phyloP scores from a whole-genome alignment of 768 basidiomycete genomes.

The Russula compacta region DNA sequence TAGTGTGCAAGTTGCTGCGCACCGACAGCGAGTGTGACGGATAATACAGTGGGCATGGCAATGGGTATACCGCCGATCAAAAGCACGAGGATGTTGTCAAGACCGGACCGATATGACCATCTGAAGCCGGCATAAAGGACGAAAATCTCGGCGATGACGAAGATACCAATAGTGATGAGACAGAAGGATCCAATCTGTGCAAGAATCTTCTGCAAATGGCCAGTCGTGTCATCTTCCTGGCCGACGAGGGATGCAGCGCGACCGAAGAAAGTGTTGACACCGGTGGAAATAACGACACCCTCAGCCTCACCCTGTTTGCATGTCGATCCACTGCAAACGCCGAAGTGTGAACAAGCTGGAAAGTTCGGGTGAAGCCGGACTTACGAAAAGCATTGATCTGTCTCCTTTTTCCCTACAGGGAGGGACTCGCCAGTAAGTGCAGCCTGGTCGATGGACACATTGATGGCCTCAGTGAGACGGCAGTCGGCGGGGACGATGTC shows the following conservation, averaged over 20 bases:
- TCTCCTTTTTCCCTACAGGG: conserved; percentile 83
- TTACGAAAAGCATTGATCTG: conserved; percentile 97
- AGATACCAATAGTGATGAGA: conserved; percentile 90
- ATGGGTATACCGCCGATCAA: conserved; percentile 99
- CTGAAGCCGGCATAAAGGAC: conserved; percentile 88
- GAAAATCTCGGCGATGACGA: conserved; percentile 90
- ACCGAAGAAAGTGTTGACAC: conserved; percentile 98
- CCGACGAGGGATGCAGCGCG: conserved; percentile 97
- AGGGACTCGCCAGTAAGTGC: conserved; percentile 97
- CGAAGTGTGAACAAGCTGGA: conserved; percentile 10
- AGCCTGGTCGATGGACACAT: conserved; percentile 97
- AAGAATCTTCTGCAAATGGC: conserved; percentile 97
- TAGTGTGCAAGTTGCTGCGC: conserved; percentile 98
- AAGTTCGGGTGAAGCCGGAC: conserved; percentile 28
- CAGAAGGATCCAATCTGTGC: conserved; percentile 98
- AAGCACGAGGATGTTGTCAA: conserved; percentile 96
- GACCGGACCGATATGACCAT: conserved; percentile 86
- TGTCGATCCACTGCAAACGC: conserved; percentile 68
- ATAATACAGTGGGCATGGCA: conserved; percentile 98
- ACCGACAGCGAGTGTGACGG: conserved; percentile 97
- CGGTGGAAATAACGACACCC: conserved; percentile 97
- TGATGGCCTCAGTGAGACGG: conserved; percentile 92
- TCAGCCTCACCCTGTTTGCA: conserved; percentile 99
- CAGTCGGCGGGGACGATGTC: conserved; percentile 98
- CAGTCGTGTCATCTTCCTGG: conserved; percentile 94